phyloP scores from a whole-genome alignment of 805 yeast genomes.

The Schizosaccharomyces octosporus region DNA sequence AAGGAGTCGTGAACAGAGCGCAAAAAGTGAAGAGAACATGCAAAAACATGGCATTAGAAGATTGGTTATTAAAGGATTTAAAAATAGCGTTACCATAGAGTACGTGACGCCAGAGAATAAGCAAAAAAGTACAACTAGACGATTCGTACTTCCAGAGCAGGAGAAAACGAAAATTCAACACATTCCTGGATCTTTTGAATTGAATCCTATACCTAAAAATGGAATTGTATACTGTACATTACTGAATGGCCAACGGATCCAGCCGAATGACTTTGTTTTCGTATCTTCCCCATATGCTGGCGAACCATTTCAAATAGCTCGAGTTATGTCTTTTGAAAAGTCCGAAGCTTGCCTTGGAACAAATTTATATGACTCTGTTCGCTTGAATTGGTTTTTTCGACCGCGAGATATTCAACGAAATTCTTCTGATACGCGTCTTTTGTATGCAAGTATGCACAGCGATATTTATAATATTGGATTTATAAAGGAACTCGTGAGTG shows the following conservation, averaged over 20 bases:
- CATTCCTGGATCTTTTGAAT: background rate
- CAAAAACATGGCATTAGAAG: background rate
- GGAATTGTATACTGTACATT: background rate
- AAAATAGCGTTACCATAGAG: background rate
- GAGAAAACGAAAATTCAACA: background rate
- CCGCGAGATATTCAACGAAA: conserved; percentile 59
- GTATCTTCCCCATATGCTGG: conserved; percentile 25
- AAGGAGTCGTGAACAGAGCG: background rate
- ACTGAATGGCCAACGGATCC: background rate
- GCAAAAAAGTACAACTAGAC: background rate
- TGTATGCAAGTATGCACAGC: conserved; percentile 67
- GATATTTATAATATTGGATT: conserved; percentile 58
- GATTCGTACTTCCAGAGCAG: background rate
- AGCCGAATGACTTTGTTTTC: background rate
- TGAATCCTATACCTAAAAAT: background rate
- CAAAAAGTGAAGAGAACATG: background rate
- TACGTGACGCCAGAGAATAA: background rate
- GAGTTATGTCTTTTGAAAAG: conserved; percentile 48
- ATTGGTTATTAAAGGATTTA: background rate
- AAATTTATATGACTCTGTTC: conserved; percentile 16
- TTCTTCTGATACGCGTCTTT: conserved; percentile 42
- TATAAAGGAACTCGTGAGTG: conserved; percentile 50
- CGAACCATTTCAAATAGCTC: conserved; percentile 76
- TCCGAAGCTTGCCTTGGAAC: conserved; percentile 6
- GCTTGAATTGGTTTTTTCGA: conserved; percentile 77